Conservation (phyloP, 768 basidiomycete genomes). For the Pisolithus albus region DNA sequence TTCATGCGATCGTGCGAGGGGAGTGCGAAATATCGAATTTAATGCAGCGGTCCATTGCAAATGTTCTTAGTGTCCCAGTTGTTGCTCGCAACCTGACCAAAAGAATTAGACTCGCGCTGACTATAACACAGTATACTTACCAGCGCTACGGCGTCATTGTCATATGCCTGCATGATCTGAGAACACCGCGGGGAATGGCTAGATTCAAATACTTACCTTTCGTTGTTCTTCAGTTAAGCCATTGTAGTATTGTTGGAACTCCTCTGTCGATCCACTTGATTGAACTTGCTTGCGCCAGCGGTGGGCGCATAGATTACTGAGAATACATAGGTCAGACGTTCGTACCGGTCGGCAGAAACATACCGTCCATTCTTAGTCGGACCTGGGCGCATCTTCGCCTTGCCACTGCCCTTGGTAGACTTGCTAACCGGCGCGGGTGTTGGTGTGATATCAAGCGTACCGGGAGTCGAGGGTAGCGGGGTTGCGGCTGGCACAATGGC, state of each 20-base stretch:
- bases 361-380: not conserved
- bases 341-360: not conserved
- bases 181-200: not conserved
- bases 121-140: not conserved
- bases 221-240: not conserved
- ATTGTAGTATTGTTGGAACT: not conserved
- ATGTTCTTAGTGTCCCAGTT: too few relatives aligned
- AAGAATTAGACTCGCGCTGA: not conserved
- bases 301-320: not conserved
- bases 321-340: not conserved
- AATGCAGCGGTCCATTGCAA: too few relatives aligned
- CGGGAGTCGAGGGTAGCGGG: not conserved
- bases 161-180: not conserved
- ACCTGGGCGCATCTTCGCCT: not conserved
- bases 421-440: not conserved
- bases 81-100: too few relatives aligned
- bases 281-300: not conserved
- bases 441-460: not conserved
- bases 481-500: not conserved
- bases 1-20: too few relatives aligned
- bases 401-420: not conserved
- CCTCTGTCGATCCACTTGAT: not conserved
- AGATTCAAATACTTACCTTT: not conserved
- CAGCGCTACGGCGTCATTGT: not conserved
- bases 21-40: too few relatives aligned